phyloP scores from a whole-genome alignment of 1,284 basidiomycete species.

The Ganoderma meredithae region DNA sequence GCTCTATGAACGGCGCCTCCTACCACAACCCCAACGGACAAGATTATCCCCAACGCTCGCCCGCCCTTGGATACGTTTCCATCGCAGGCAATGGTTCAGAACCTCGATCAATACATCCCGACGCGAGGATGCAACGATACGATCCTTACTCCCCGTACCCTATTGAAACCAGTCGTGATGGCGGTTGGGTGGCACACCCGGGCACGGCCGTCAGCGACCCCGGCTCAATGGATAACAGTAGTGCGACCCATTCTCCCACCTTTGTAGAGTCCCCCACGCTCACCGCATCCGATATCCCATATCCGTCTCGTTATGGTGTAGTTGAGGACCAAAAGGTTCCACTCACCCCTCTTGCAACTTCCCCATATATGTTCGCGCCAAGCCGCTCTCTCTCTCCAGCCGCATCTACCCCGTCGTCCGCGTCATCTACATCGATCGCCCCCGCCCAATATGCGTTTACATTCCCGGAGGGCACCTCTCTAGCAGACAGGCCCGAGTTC shows the following conservation, averaged over 20 bases:
- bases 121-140: constrained; percentile 58
- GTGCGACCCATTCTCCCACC: constrained; percentile 59
- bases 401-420: constrained; percentile 69
- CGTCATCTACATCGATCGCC: constrained; percentile 65
- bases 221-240: constrained; percentile 50
- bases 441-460: constrained; percentile 70
- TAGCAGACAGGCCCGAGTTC: constrained; percentile 67
- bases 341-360: constrained; percentile 57
- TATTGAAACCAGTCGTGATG: constrained; percentile 58
- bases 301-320: constrained; percentile 56
- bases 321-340: constrained; percentile 71
- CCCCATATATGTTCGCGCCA: constrained; percentile 69
- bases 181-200: constrained; percentile 58
- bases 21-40: constrained; percentile 49
- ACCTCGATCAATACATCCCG: constrained; percentile 45
- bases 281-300: constrained; percentile 62
- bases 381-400: constrained; percentile 79
- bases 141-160: constrained; percentile 58
- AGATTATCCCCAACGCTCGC: constrained; percentile 53
- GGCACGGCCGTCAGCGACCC: constrained; percentile 53
- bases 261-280: constrained; percentile 66
- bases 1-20: constrained; percentile 47
- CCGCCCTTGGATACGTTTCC: constrained; percentile 55
- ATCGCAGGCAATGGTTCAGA: constrained; percentile 38
- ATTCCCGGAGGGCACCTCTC: constrained; percentile 57